Evolutionary conservation across 306 rosid genomes (phyloP).

Genomic region (Rubus parviflorus): DNA sequence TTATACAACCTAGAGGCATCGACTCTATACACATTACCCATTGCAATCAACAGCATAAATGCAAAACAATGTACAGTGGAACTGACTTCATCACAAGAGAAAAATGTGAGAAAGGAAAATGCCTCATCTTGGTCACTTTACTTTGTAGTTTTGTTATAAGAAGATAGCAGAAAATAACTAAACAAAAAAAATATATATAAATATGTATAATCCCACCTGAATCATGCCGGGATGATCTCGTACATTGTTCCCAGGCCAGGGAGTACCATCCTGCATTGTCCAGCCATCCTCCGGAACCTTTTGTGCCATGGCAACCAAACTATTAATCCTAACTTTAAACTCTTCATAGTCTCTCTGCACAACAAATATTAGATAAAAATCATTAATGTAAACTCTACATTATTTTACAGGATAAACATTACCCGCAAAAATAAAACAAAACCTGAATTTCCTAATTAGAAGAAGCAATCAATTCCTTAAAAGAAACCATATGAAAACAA

Average conservation of each 20-base stretch:
- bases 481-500: slow-evolving; percentile 4
- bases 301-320: slow-evolving; percentile 83
- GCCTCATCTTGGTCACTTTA: neutral
- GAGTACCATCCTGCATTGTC: slow-evolving; percentile 99
- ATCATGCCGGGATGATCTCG: slow-evolving; percentile 99
- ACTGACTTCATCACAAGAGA: neutral
- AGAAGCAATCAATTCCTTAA: neutral
- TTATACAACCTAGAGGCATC: neutral
- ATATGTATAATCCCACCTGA: slow-evolving; percentile 79
- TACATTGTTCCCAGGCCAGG: slow-evolving; percentile 97
- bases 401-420: slow-evolving; percentile 1
- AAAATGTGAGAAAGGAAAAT: neutral
- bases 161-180: slow-evolving; percentile 1
- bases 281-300: slow-evolving; percentile 98
- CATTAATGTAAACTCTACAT: neutral
- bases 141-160: neutral
- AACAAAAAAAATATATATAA: slow-evolving; percentile 2
- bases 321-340: slow-evolving; percentile 84
- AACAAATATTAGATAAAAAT: slow-evolving; percentile 4
- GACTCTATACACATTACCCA: neutral
- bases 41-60: neutral
- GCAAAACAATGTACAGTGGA: neutral
- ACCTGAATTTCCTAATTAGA: neutral
- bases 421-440: neutral
- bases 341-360: slow-evolving; percentile 92